Conservation (phyloP, 192 early-diverging fungal species). For the Backusella psychrophila region DNA sequence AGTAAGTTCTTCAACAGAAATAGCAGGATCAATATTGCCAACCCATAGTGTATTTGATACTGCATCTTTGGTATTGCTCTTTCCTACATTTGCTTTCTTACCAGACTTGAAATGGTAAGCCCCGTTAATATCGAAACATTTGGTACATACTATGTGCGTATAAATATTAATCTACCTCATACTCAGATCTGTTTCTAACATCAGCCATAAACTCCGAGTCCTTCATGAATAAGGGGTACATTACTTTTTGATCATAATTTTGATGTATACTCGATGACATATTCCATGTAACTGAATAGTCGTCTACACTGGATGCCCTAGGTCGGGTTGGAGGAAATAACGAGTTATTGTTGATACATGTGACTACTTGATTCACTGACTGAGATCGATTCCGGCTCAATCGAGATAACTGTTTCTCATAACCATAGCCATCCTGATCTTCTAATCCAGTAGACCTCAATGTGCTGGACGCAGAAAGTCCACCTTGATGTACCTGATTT, state of each 20-base stretch:
- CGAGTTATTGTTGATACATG: neutral
- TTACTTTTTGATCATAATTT: neutral
- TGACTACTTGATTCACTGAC: conserved; percentile 10
- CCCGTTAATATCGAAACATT: neutral
- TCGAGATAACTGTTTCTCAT: neutral
- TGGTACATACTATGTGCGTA: neutral
- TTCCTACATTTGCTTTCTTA: neutral
- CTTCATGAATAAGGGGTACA: neutral
- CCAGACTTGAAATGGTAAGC: neutral
- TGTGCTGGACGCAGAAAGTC: conserved; percentile 18
- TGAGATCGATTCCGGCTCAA: conserved; percentile 19
- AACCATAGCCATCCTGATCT: neutral
- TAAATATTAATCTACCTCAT: neutral
- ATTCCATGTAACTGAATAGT: neutral
- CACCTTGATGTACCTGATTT: neutral
- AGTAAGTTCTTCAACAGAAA: conserved; percentile 75
- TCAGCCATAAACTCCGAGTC: conserved; percentile 16
- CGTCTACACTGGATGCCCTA: conserved; percentile 6
- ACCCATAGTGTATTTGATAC: conserved; percentile 91
- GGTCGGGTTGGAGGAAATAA: neutral
- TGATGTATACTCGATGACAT: neutral
- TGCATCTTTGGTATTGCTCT: conserved; percentile 24
- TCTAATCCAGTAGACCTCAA: conserved; percentile 29
- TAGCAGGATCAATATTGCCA: conserved; percentile 80
- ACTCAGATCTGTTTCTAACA: neutral